These are phyloP conservation scores for Coemansia sp. DNA, from an alignment of 192 early-diverging fungal genomes.

Conservation along the genomic window DNA sequence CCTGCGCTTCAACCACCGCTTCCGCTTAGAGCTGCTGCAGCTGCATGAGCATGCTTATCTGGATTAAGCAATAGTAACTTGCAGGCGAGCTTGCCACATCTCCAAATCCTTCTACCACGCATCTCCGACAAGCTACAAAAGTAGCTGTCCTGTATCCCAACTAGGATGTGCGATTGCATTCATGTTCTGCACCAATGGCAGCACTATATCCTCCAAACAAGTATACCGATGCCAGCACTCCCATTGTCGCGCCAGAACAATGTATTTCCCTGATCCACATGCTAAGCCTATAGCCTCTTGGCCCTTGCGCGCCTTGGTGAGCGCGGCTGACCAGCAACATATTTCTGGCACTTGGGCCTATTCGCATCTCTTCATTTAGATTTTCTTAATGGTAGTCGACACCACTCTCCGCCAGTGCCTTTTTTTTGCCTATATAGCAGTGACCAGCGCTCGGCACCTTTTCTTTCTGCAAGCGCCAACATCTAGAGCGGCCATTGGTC, in stretches of 20 bases:
- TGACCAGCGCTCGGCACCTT: background rate
- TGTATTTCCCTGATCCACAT: slow-evolving; percentile 10
- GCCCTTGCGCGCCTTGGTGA: background rate
- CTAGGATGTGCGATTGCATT: background rate
- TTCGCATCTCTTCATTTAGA: background rate
- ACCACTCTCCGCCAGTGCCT: background rate
- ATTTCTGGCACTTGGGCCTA: background rate
- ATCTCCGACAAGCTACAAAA: background rate
- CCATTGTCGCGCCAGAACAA: slow-evolving; percentile 6
- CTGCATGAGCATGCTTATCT: slow-evolving; percentile 4
- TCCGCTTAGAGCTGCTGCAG: slow-evolving; percentile 5
- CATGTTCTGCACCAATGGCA: background rate
- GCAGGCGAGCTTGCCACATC: no score
- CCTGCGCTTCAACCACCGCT: slow-evolving; percentile 6
- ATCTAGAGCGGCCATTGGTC: background rate
- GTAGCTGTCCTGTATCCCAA: background rate
- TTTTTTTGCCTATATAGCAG: background rate
- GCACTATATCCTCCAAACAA: slow-evolving; percentile 11
- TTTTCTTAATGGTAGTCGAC: background rate
- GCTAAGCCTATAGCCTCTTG: background rate
- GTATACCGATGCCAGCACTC: slow-evolving; percentile 11
- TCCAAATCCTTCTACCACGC: background rate
- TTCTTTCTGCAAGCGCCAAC: background rate
- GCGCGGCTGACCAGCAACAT: background rate
- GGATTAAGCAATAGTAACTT: slow-evolving; percentile 14